Conservation (phyloP, 495 filamentous ascomycete species). For the Aspergillus sclerotiicarbonarius region DNA sequence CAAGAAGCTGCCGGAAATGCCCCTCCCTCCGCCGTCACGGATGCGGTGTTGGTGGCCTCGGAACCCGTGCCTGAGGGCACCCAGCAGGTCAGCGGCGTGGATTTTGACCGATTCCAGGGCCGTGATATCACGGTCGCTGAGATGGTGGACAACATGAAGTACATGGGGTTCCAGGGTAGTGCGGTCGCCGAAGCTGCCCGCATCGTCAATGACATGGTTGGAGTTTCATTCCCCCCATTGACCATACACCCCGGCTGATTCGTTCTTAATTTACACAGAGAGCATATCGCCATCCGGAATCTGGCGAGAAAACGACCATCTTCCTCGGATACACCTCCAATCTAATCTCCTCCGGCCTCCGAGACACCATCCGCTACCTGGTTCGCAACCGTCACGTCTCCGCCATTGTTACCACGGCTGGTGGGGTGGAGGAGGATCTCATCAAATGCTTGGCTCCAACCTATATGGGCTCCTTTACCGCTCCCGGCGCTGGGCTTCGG, state of each 20-base stretch:
- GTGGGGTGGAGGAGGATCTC: constrained; percentile 95
- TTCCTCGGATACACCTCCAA: constrained; percentile 98
- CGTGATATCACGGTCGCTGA: constrained; percentile 80
- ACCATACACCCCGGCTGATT: background rate
- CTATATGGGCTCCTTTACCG: constrained; percentile 82
- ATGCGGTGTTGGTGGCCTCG: constrained; percentile 87
- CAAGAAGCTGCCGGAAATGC: constrained; percentile 10
- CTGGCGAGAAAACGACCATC: constrained; percentile 75
- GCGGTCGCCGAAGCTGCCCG: constrained; percentile 78
- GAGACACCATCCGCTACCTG: constrained; percentile 86
- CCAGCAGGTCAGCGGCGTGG: constrained; percentile 76
- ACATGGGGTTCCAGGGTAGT: constrained; percentile 91
- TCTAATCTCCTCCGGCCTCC: constrained; percentile 90
- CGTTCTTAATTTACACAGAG: constrained; percentile 45
- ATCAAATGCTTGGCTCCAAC: constrained; percentile 97
- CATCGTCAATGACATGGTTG: constrained; percentile 94
- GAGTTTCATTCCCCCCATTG: background rate
- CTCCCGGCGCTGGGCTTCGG: constrained; percentile 70
- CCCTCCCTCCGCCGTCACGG: constrained; percentile 65
- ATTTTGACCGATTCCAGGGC: constrained; percentile 77
- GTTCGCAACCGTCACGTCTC: constrained; percentile 89
- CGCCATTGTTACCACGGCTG: constrained; percentile 90
- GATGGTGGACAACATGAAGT: constrained; percentile 74
- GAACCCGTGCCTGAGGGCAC: constrained; percentile 73
- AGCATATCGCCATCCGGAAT: constrained; percentile 71